phyloP scores from a whole-genome alignment of 2,329 filamentous ascomycete genomes.

The Fusarium sarcochroum region DNA sequence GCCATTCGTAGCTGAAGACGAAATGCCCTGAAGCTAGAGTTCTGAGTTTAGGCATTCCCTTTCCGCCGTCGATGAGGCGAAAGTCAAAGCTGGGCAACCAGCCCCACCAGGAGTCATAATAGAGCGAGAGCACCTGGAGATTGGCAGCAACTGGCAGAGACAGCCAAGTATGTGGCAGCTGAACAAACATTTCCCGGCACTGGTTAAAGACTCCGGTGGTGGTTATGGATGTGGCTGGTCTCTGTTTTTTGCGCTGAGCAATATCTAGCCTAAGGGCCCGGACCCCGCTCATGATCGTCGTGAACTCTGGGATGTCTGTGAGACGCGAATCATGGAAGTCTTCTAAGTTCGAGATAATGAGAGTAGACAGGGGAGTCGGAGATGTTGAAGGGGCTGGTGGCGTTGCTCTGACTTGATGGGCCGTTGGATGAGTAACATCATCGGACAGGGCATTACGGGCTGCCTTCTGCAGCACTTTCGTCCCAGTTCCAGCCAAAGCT shows the following conservation, averaged over 20 bases:
- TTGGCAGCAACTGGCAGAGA: neutral
- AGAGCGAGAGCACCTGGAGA: neutral
- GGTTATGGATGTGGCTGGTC: neutral
- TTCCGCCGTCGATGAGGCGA: neutral
- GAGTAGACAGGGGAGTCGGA: neutral
- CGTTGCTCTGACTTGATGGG: too few relatives aligned
- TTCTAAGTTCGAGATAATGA: neutral
- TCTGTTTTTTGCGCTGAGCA: neutral
- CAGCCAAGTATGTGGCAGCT: neutral
- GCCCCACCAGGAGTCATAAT: slow-evolving; percentile 3
- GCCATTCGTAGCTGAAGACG: neutral
- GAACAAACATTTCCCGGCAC: neutral
- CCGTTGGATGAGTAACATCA: neutral
- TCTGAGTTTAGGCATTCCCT: neutral
- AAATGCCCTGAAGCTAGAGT: neutral
- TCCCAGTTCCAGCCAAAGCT: neutral
- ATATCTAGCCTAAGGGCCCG: neutral
- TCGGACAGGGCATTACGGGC: neutral
- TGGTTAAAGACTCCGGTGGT: neutral
- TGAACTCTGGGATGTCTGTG: neutral
- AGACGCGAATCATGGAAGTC: neutral
- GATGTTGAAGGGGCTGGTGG: fast-evolving
- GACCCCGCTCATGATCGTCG: neutral
- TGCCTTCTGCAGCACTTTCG: neutral
- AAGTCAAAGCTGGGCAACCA: slow-evolving; percentile 2